Evolutionary conservation across 306 rosid genomes (phyloP), one percentile per base, ranked within the genome.

Genomic region (Ormosia semicastrata): DNA sequence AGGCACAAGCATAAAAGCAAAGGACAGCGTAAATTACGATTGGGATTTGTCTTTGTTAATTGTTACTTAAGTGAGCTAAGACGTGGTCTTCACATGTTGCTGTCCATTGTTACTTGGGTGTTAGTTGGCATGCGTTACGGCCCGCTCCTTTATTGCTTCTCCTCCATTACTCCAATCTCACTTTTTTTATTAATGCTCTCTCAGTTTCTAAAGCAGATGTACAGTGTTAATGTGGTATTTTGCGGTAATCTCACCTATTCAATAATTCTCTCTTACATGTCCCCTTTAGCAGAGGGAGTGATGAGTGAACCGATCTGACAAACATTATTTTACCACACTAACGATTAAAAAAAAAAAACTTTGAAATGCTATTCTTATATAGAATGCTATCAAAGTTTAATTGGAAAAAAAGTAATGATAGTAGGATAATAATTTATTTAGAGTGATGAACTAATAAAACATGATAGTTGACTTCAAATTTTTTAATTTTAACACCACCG

Each of bases 51-150:
- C 32, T 6, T 7, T 62, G 8, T 50, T 70, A 29, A 70, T 29
- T 70, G 60, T 30, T 36, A 65, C 59, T 82, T 62, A 44, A 3
- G 39, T 2, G 56, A 63, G 49, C 29, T 29, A 8, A 43, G 54
- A 77, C 65, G 86, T 81, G 85, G 81, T 1, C 14, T 86, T 81
- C 91, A 86, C 88, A 89, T 86, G 88, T 73, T 29, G 63, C 60
- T 68, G 80, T 77, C 80, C 69, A 33, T 63, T 40, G 41, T 46
- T 14, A 9, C 5, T 1, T 13, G 6, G 2, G 5, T 49, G 24
- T 4, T n/a, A 4, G 77, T 78, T 71, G 65, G 76, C 76, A 47
- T 43, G 65, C 59, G 8, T 15, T n/a, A 53, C 64, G 32, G 34
- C 24, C 72, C 73, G 9, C 11, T 76, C 29, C 29, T 53, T 52